Evolutionary conservation across 306 rosid genomes (phyloP), one percentile per base, ranked within the genome.

Genomic region (Cajanus cajan): DNA sequence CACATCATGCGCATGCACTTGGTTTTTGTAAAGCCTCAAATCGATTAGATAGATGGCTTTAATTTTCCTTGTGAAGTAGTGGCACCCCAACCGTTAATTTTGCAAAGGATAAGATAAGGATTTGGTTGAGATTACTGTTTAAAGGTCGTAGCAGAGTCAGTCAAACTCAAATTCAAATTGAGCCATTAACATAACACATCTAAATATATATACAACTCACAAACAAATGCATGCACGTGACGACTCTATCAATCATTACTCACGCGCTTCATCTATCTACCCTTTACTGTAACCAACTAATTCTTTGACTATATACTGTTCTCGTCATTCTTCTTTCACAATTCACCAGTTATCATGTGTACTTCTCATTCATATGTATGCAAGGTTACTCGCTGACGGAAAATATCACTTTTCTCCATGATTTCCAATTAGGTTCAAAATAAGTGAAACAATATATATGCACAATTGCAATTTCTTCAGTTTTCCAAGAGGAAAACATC

Each of bases 61-160:
- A 28, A 41, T 11, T n/a, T 18, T 40, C 37, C 48, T 24, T 54
- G 66, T 16, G 51, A 58, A 65, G 45, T 55, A 40, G 74, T 68
- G 82, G 7, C 65, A 68, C 80, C 84, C 82, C 28, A 67, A 36
- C 88, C 85, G 85, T 39, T 73, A 44, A 81, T 81, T 73, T 73
- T 78, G 85, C 85, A 47, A 71, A 24, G 76, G 77, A 70, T 71
- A 77, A 80, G 77, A 70, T 71, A 77, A 80, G 76, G 67, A 52
- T 79, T 63, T 43, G 85, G 80, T 6, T 80, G 8, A 50, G 76
- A 68, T 85, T 81, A 81, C 88, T 81, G 77, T 85, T 81, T 73
- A 8, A 13, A 76, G 79, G 89, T 86, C 84, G 34, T 14, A 36
- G 22, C 36, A 14, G 14, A 54, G 74, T 71, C 37, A 57, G 80